These are phyloP conservation scores for Hypoxylon crocopeplum DNA, from an alignment of 495 filamentous ascomycete species.

Conservation along the genomic window DNA sequence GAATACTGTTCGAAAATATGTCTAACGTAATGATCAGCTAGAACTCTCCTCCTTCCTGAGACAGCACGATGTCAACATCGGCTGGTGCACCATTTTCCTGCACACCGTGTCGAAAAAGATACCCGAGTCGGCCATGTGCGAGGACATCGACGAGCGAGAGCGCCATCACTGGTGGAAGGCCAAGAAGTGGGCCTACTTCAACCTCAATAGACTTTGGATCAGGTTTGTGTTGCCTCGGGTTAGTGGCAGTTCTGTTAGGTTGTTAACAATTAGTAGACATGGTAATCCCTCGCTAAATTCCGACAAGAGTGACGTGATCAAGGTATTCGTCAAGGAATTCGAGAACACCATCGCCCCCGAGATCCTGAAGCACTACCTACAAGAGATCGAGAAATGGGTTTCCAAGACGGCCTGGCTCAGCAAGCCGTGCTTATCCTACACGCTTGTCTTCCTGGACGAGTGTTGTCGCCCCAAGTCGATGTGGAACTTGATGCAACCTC, in stretches of 20 bases:
- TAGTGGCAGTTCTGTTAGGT: neutral
- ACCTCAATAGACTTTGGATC: constrained; percentile 93
- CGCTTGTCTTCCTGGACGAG: constrained; percentile 91
- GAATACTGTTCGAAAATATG: neutral
- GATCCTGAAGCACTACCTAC: constrained; percentile 90
- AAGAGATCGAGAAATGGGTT: constrained; percentile 96
- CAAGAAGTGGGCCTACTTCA: constrained; percentile 99
- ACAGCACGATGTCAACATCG: constrained; percentile 81
- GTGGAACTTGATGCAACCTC: constrained; percentile 92
- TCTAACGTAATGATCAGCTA: constrained; percentile 64
- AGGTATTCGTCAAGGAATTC: constrained; percentile 85
- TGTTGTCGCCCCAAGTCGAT: constrained; percentile 97
- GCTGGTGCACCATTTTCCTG: constrained; percentile 94
- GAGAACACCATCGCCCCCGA: constrained; percentile 90
- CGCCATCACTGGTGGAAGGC: constrained; percentile 99
- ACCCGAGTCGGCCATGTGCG: constrained; percentile 76
- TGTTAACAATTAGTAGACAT: constrained; percentile 66
- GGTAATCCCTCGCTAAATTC: constrained; percentile 77
- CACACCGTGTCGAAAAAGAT: constrained; percentile 84
- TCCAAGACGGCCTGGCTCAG: constrained; percentile 93
- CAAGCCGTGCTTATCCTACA: constrained; percentile 90
- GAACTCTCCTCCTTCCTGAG: constrained; percentile 81
- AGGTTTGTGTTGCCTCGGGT: constrained; percentile 60
- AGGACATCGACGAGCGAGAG: constrained; percentile 87
- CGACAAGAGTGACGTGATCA: constrained; percentile 70